Evolutionary conservation across 257 asterid genomes (phyloP).

Genomic region (Capsicum pubescens): DNA sequence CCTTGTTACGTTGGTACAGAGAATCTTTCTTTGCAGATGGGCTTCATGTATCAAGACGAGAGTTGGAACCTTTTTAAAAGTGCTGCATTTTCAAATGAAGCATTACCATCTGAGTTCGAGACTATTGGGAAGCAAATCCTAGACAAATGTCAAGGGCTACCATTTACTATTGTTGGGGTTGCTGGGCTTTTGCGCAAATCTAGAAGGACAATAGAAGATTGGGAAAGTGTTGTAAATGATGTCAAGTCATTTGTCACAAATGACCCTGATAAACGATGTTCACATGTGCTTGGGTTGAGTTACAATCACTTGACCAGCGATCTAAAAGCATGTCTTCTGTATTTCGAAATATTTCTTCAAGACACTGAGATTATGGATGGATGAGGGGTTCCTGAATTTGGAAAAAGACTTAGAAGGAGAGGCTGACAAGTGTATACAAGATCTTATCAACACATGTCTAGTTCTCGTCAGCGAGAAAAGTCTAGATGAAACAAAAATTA

Average conservation of each 20-base stretch:
- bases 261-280: slow-evolving; percentile 12
- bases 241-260: background rate
- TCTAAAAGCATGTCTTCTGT: slow-evolving; percentile 26
- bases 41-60: background rate
- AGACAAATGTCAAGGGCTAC: no score
- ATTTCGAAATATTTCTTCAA: background rate
- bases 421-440: slow-evolving; percentile 26
- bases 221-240: slow-evolving; percentile 19
- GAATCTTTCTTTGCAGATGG: background rate
- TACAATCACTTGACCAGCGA: slow-evolving; percentile 27
- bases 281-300: slow-evolving; percentile 8
- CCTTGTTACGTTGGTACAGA: background rate
- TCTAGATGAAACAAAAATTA: slow-evolving; percentile 14
- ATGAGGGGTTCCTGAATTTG: slow-evolving; percentile 32
- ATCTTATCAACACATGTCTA: slow-evolving; percentile 31
- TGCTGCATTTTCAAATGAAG: background rate
- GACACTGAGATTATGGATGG: slow-evolving; percentile 22
- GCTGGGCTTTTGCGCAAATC: slow-evolving; percentile 15
- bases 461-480: slow-evolving; percentile 15
- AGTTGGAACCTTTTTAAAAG: slow-evolving; percentile 26
- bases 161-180: background rate
- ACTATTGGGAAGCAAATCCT: background rate
- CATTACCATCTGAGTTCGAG: background rate
- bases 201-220: background rate
- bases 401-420: background rate